A percentile compares a stretch with the other conserved stretches of the same genome.
Conservation (phyloP, 2,329 filamentous ascomycete species). For the Pleoardoris graminearum region DNA sequence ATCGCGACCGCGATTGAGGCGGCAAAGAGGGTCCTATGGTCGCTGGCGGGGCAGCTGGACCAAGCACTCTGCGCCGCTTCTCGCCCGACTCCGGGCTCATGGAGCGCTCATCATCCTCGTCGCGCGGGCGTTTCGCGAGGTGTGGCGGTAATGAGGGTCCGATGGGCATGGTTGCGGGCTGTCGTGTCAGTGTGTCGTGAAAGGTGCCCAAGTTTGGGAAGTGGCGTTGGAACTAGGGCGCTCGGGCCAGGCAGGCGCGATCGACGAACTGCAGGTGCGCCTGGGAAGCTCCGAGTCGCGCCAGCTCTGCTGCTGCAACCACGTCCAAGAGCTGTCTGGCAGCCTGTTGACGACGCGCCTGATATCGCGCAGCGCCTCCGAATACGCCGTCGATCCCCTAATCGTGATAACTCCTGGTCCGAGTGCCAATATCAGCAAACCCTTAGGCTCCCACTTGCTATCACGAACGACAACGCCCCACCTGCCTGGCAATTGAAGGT, state of each 20-base stretch:
- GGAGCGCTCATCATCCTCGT: constrained; percentile 49
- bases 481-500: constrained; percentile 12
- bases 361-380: not conserved
- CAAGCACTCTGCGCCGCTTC: constrained; percentile 58
- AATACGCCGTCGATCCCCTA: not conserved
- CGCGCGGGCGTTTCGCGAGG: constrained; percentile 57
- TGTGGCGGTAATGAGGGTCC: constrained; percentile 72
- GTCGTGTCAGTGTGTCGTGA: constrained; percentile 1
- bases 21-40: constrained; percentile 58
- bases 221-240: constrained; percentile 25
- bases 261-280: constrained; percentile 16
- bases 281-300: constrained; percentile 22
- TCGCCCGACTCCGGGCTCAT: constrained; percentile 47
- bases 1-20: constrained; percentile 43
- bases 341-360: not conserved
- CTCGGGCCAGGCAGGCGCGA: constrained; percentile 17
- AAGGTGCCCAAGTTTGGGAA: constrained; percentile 5
- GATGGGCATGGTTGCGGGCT: constrained; percentile 58
- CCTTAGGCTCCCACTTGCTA: constrained; percentile 14
- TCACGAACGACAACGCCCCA: constrained; percentile 17
- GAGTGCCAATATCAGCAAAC: not conserved
- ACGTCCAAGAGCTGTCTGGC: not conserved
- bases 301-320: constrained; percentile 2
- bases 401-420: not conserved
- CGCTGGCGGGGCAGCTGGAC: constrained; percentile 59